Base-by-base conservation (phyloP, 306 rosid species). In the Fragaria ananassa region DNA sequence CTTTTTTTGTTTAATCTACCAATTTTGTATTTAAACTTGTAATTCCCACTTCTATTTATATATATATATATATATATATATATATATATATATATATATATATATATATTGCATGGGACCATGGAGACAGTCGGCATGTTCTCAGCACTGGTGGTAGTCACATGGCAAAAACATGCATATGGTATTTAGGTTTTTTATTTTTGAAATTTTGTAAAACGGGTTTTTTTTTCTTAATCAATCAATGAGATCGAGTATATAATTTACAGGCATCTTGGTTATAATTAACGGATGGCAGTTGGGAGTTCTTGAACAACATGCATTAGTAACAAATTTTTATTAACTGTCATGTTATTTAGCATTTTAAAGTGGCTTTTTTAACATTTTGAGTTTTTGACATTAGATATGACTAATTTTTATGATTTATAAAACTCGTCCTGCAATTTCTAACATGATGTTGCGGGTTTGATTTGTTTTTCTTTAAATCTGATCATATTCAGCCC, bases 151-250 rank as follows among this genome's bases (percentile, higher is more conserved):
- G n/a, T 64, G 76, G 53, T 35, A 23, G 7, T 70, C 80, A 75
- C 83, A 73, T 84, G 88, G 70, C 68, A 76, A 78, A 75, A 70
- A 64, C 69, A 60, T 58, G 65, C 65, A 25, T 13, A 27, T 25
- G 68, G 74, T 5, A 44, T 3, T 11, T n/a, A 13, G 45, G 50
- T 58, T 50, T 42, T 39, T 19, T 27, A 8, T 75, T 70, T 70
- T 56, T 61, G 7, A 41, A 62, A 80, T 44, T 72, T 72, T 81
- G 69, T 76, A 35, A 2, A 6, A 39, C n/a, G 25, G 49, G 7
- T 29, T 29, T 29, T 45, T 31, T 41, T 37, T 21, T 21, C 62
- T n/a, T 3, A 57, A 8, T 10, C 29, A 60, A 29, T 60, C 7
- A 37, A 37, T 5, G 7, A 37, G 1, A 3, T 0, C 6, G 41